Conservation (phyloP, 2,329 filamentous ascomycete genomes). For the Zopfia rhizophila region DNA sequence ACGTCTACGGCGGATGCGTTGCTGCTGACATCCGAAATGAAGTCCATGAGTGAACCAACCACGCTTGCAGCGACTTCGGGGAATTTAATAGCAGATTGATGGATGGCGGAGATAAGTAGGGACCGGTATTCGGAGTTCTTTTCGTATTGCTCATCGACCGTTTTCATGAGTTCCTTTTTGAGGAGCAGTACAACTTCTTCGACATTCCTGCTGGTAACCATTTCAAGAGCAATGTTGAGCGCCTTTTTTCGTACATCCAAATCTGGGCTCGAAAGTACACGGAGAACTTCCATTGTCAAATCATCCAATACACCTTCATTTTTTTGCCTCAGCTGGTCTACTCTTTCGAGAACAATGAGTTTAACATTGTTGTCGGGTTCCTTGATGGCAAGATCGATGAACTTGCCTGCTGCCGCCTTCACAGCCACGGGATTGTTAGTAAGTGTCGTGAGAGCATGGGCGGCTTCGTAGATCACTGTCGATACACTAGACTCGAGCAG, state of each 20-base stretch:
- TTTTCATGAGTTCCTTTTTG: conserved; percentile 98
- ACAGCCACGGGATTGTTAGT: conserved; percentile 98
- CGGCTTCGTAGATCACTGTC: conserved; percentile 97
- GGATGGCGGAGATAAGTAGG: conserved; percentile 94
- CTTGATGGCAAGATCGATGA: conserved; percentile 96
- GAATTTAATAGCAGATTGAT: conserved; percentile 98
- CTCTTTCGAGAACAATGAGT: conserved; percentile 94
- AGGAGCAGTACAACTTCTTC: conserved; percentile 95
- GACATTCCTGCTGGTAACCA: conserved; percentile 99
- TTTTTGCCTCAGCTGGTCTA: conserved; percentile 85
- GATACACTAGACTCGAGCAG: conserved; percentile 91
- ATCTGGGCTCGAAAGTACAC: conserved; percentile 93
- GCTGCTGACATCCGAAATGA: conserved; percentile 98
- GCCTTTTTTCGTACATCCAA: conserved; percentile 96
- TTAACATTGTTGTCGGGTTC: conserved; percentile 99
- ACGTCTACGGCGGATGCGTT: conserved; percentile 97
- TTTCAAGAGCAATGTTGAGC: conserved; percentile 88
- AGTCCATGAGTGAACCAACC: conserved; percentile 97
- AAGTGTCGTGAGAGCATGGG: conserved; percentile 90
- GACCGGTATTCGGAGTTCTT: conserved; percentile 75
- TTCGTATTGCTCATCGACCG: conserved; percentile 97
- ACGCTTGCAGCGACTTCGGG: conserved; percentile 97
- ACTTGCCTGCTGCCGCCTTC: conserved; percentile 94
- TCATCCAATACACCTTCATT: conserved; percentile 94
- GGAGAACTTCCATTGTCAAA: conserved; percentile 94